Base-by-base conservation (phyloP, 2,329 filamentous ascomycete genomes). In the Sclerotiophoma versabilis region DNA sequence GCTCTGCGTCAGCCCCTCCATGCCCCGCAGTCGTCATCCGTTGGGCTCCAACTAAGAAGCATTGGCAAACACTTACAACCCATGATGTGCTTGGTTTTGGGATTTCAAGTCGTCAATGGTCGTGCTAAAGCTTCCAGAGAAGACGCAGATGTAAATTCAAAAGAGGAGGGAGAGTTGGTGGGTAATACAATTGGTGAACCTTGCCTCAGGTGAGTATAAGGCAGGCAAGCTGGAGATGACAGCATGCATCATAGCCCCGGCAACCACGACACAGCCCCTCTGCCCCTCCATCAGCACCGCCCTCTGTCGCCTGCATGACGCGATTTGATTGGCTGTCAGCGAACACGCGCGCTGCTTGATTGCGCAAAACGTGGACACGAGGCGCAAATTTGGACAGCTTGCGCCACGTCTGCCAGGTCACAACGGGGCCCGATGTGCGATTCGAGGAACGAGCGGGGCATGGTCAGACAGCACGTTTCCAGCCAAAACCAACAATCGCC, bases 1-100 rank as follows among this genome's bases (percentile, higher is more conserved):
- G 37, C 57, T 52, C 49, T 60, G 57, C 53, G 69, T 73, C 66
- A 74, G 71, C 57, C 53, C 57, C 53, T 57, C 57, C 33, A 53
- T 54, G 53, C 57, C 57, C 57, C 57, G 53, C 47, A 46, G 11
- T 34, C 47, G 49, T 46, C 43, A 54, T 55, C 34, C 41, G 54
- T 57, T 51, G 58, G 65, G 65, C 62, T 32, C 34, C 20, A 39
- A 42, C 53, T 36, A 50, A 47, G 32, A 27, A 25, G 47, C 46
- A 30, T 23, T 14, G 38, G 32, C 14, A 5, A 15, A 29, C 25
- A 54, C 51, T 49, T 46, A 54, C 51, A 49, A 54, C 51, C 51
- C 51, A 54, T 54, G 20, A 41, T 46, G 51, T 49, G 45, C 27
- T 23, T 49, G 32, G 38, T 29, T 45, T 41, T 38, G 19, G n/a